phyloP scores from a whole-genome alignment of 805 yeast species.

The Kazachstania taianensis region DNA sequence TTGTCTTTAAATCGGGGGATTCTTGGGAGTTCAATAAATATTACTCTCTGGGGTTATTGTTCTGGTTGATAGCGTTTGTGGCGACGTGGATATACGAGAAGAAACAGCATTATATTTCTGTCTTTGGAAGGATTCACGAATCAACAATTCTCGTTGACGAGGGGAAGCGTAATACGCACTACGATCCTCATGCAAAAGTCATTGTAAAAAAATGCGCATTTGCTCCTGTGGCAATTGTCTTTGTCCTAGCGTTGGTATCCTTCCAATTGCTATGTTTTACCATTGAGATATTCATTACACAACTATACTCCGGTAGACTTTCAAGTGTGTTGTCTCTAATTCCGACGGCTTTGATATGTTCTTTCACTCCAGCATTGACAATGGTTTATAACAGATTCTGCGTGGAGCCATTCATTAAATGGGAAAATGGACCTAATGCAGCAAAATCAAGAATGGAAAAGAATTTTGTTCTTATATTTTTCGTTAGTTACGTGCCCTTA shows the following conservation, averaged over 20 bases:
- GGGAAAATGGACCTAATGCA: conserved; percentile 44
- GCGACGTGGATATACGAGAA: conserved; percentile 45
- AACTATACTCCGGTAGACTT: conserved; percentile 77
- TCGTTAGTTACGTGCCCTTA: conserved; percentile 74
- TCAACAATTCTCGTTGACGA: conserved; percentile 6
- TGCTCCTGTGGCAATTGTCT: conserved; percentile 55
- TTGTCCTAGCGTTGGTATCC: conserved; percentile 43
- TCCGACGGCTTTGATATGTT: conserved; percentile 65
- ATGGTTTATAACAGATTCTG: conserved; percentile 44
- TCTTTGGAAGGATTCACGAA: conserved; percentile 29
- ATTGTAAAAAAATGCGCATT: conserved; percentile 53
- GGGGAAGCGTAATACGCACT: background rate
- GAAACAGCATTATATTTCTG: conserved; percentile 12
- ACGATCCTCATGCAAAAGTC: conserved; percentile 3
- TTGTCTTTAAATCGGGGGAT: conserved; percentile 6
- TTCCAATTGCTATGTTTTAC: conserved; percentile 62
- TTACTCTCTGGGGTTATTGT: conserved; percentile 47
- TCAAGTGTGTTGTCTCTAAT: conserved; percentile 48
- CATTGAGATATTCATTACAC: conserved; percentile 76
- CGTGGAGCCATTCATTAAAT: conserved; percentile 42
- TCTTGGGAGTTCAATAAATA: conserved; percentile 36
- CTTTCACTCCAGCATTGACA: conserved; percentile 59
- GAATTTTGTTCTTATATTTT: conserved; percentile 62
- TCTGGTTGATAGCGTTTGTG: conserved; percentile 55
- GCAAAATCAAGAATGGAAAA: conserved; percentile 55